These are phyloP conservation scores for Fusarium sp. DNA, from an alignment of 2,329 filamentous ascomycete species.

Conservation along the genomic window DNA sequence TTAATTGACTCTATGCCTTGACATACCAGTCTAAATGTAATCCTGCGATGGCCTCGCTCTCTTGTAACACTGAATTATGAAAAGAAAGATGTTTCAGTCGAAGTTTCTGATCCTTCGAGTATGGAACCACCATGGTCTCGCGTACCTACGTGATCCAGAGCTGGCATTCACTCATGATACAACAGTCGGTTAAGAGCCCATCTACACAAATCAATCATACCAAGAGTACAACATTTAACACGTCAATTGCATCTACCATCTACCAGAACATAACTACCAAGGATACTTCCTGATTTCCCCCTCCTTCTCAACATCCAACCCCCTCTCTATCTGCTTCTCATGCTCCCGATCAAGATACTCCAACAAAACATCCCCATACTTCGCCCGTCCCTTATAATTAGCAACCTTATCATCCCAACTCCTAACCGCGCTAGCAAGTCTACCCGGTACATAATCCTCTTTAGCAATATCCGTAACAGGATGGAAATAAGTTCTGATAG, in stretches of 20 bases:
- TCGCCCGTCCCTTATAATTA: conserved; percentile 80
- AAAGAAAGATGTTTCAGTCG: no score
- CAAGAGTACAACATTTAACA: not conserved
- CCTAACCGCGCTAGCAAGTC: conserved; percentile 79
- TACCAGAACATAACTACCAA: conserved; percentile 50
- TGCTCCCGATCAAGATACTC: conserved; percentile 82
- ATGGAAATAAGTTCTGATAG: conserved; percentile 83
- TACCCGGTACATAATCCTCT: conserved; percentile 81
- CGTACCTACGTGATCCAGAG: no score
- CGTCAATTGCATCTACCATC: not conserved
- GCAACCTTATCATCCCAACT: conserved; percentile 85
- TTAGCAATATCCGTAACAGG: conserved; percentile 74
- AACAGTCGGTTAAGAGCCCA: no score
- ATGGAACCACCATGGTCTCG: no score
- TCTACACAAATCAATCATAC: no score
- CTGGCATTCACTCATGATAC: no score
- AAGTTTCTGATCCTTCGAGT: no score
- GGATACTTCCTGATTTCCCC: conserved; percentile 72
- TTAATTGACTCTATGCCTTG: not conserved
- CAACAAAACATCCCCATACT: conserved; percentile 77
- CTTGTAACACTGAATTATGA: no score
- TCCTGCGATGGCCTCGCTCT: no score
- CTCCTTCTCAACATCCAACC: conserved; percentile 71
- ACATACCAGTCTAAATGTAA: no score
- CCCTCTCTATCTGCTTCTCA: conserved; percentile 75